Percentiles rank a stretch among this genome's conserved stretches.
Evolutionary conservation across 768 basidiomycete genomes (phyloP).

Genomic region (Phylloporus scabripes): DNA sequence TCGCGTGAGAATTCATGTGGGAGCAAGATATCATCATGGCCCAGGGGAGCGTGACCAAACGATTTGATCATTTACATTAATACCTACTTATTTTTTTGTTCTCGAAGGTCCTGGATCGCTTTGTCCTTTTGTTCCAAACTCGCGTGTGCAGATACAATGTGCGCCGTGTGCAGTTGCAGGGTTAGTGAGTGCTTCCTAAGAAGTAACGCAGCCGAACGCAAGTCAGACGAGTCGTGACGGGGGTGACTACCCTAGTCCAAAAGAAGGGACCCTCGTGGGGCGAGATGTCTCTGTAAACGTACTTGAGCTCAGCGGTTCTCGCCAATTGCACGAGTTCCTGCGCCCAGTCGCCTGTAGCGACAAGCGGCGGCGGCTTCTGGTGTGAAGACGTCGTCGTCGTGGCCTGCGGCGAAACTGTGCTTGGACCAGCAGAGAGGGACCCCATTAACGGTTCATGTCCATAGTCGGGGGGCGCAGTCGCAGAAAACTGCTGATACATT

Average conservation of each 20-base stretch:
- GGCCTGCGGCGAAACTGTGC: conserved; percentile 29
- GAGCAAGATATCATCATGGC: background rate
- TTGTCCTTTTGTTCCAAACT: conserved; percentile 73
- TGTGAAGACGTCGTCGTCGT: conserved; percentile 23
- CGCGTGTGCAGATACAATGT: conserved; percentile 79
- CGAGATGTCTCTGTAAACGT: conserved; percentile 28
- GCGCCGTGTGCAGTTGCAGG: conserved; percentile 80
- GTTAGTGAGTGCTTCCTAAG: conserved; percentile 77
- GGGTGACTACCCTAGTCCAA: background rate
- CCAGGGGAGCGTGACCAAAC: background rate
- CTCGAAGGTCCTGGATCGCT: conserved; percentile 73
- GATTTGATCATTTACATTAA: conserved; percentile 10
- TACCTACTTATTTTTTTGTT: conserved; percentile 78
- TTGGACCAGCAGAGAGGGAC: conserved; percentile 30
- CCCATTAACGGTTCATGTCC: conserved; percentile 29
- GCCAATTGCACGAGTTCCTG: conserved; percentile 81
- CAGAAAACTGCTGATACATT: conserved; percentile 34
- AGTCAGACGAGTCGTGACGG: conserved; percentile 8
- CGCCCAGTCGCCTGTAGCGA: conserved; percentile 84
- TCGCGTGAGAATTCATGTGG: background rate
- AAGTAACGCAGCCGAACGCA: conserved; percentile 1
- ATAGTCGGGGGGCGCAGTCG: conserved; percentile 31
- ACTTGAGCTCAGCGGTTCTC: conserved; percentile 87
- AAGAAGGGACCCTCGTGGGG: background rate
- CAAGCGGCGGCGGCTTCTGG: conserved; percentile 43